These are phyloP conservation scores for Mucor ambiguus DNA, from an alignment of 371 early-diverging fungal genomes.

Conservation along the genomic window DNA sequence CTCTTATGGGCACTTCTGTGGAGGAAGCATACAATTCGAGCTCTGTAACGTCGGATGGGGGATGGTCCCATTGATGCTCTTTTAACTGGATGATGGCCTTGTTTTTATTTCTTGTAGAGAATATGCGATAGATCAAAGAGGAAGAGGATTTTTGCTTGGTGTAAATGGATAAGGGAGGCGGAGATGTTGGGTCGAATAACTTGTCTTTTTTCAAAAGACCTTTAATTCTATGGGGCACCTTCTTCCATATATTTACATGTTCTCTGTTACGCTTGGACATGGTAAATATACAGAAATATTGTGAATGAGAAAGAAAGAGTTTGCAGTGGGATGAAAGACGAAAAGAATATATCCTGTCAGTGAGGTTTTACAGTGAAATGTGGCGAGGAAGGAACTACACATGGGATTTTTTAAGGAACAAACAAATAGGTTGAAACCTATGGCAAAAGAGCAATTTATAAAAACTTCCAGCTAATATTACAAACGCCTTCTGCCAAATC, in stretches of 20 bases:
- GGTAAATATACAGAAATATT: constrained; percentile 3
- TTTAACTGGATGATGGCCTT: constrained; percentile 4
- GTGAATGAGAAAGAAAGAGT: constrained; percentile 2
- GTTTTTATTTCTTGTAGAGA: constrained; percentile 10
- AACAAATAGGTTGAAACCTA: constrained; percentile 12
- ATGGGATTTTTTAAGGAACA: constrained; percentile 15
- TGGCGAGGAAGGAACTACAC: constrained; percentile 7
- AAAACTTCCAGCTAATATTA: constrained; percentile 20
- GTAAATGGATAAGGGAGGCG: constrained; percentile 2
- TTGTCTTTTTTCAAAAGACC: constrained; percentile 11
- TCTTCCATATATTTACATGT: constrained; percentile 13
- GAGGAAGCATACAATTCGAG: background rate
- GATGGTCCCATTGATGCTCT: constrained; percentile 10
- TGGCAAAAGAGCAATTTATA: background rate
- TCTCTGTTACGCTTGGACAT: constrained; percentile 13
- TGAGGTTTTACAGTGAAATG: constrained; percentile 6
- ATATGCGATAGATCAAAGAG: constrained; percentile 15
- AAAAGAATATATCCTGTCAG: constrained; percentile 4
- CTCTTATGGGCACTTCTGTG: constrained; percentile 13
- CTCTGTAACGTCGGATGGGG: background rate
- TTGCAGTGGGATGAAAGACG: background rate
- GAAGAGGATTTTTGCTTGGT: constrained; percentile 9
- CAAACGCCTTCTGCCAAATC: constrained; percentile 17
- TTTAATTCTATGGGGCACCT: constrained; percentile 16
- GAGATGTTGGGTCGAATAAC: background rate